A percentile compares a stretch with the other conserved stretches of the same genome.
Conservation (phyloP, 176 grass and related monocot genomes). For the Avena atlantica region DNA sequence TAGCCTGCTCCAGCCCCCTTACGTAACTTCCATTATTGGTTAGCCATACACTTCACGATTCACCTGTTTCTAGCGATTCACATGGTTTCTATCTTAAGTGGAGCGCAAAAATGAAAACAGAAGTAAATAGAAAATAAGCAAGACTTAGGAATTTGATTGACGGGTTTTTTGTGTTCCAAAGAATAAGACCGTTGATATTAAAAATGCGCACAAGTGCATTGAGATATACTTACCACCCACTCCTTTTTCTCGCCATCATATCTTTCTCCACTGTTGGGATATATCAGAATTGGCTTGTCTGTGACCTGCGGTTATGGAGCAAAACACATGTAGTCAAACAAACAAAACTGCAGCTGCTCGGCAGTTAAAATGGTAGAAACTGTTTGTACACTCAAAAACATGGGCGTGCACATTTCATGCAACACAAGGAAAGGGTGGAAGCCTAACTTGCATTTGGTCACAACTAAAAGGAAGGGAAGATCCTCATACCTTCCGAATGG, state of each 20-base stretch:
- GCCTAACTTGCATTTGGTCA: conserved; percentile 1
- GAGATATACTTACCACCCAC: conserved; percentile 84
- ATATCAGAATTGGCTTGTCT: conserved; percentile 94
- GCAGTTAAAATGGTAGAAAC: background rate
- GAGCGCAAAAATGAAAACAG: background rate
- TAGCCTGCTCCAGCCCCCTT: too few species aligned
- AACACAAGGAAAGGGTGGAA: background rate
- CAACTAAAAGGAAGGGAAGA: background rate
- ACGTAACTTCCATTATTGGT: too few species aligned
- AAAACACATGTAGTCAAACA: conserved; percentile 7
- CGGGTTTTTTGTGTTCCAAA: background rate
- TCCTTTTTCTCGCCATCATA: conserved; percentile 87
- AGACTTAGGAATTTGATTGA: conserved; percentile 20
- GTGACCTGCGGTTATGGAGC: conserved; percentile 58
- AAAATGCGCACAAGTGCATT: background rate
- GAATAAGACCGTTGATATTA: background rate
- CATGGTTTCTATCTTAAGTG: background rate
- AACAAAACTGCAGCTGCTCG: background rate
- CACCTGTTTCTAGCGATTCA: too few species aligned
- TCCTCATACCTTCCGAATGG: conserved; percentile 69
- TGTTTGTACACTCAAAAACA: conserved; percentile 14
- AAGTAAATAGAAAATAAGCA: background rate
- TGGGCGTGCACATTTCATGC: background rate
- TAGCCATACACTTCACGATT: too few species aligned
- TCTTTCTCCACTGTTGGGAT: conserved; percentile 95